A percentile compares a stretch with the other conserved stretches of the same genome.
These are phyloP conservation scores for Camellia lanceoleosa DNA, from an alignment of 148 eudicot species.

Conservation along the genomic window DNA sequence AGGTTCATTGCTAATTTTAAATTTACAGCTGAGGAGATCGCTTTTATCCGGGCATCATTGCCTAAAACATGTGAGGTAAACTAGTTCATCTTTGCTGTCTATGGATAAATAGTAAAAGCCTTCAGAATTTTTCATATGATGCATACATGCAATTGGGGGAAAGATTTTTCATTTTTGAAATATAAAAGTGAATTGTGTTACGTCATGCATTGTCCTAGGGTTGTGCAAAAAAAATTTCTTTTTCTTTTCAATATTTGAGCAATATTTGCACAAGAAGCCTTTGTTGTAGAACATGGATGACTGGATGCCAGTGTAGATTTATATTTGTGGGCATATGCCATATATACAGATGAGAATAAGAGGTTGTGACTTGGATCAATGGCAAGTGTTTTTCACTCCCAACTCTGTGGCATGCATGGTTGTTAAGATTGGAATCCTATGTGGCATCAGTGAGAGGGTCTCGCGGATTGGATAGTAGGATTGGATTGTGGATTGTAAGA, in stretches of 20 bases:
- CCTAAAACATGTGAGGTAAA: conserved; percentile 84
- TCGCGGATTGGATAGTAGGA: too few relatives aligned
- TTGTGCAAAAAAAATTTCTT: not conserved
- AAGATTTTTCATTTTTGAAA: not conserved
- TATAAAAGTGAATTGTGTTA: not conserved
- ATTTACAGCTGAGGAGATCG: conserved; percentile 69
- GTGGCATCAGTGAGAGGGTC: too few relatives aligned
- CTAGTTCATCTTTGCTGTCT: not conserved
- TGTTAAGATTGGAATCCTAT: too few relatives aligned
- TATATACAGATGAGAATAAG: not conserved
- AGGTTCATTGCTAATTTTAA: conserved; percentile 78
- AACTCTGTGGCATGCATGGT: too few relatives aligned
- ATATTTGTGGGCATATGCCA: not conserved
- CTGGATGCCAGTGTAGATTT: not conserved
- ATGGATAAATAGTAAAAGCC: not conserved
- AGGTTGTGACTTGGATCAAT: too few relatives aligned
- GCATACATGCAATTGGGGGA: not conserved
- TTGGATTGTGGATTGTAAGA: too few relatives aligned
- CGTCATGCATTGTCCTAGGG: not conserved
- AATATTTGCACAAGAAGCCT: not conserved
- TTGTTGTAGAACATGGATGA: not conserved
- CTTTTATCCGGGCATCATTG: conserved; percentile 53
- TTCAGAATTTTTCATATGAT: not conserved
- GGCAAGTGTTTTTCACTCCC: too few relatives aligned
- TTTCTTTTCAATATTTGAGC: too few relatives aligned